phyloP scores from a whole-genome alignment of 768 basidiomycete genomes.

The Tubosaeta sp. region DNA sequence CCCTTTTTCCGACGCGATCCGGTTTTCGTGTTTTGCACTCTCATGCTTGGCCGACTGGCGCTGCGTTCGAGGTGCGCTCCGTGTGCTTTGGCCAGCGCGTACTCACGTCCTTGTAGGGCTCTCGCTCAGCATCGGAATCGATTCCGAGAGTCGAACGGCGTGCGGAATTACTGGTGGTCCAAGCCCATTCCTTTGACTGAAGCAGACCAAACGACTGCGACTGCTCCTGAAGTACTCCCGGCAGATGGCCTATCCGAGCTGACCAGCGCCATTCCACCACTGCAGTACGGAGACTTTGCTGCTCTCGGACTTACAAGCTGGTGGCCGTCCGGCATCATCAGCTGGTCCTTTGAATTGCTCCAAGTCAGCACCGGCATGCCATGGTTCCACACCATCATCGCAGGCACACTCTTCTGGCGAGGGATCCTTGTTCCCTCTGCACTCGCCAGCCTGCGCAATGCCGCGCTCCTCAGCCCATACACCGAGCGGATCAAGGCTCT shows the following conservation, averaged over 20 bases:
- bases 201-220: background rate
- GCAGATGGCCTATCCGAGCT: slow-evolving; percentile 17
- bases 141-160: no score
- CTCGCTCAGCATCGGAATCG: slow-evolving; percentile 10
- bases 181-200: slow-evolving; percentile 6
- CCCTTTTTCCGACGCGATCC: background rate
- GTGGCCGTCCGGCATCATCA: slow-evolving; percentile 64
- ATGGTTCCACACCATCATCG: slow-evolving; percentile 82
- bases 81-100: background rate
- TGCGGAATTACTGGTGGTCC: slow-evolving; percentile 33
- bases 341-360: slow-evolving; percentile 61
- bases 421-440: slow-evolving; percentile 56
- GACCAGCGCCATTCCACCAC: slow-evolving; percentile 36
- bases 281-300: slow-evolving; percentile 71
- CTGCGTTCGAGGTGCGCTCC: slow-evolving; percentile 24
- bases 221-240: slow-evolving; percentile 6
- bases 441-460: slow-evolving; percentile 52
- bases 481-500: slow-evolving; percentile 49
- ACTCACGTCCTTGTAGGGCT: slow-evolving; percentile 17
- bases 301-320: slow-evolving; percentile 60
- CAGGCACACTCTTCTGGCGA: slow-evolving; percentile 59
- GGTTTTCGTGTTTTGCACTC: background rate
- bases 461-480: slow-evolving; percentile 39
- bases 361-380: slow-evolving; percentile 68
- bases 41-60: slow-evolving; percentile 23